phyloP scores from a whole-genome alignment of 164 flowering plant genomes.

The Sextonia rubra region DNA sequence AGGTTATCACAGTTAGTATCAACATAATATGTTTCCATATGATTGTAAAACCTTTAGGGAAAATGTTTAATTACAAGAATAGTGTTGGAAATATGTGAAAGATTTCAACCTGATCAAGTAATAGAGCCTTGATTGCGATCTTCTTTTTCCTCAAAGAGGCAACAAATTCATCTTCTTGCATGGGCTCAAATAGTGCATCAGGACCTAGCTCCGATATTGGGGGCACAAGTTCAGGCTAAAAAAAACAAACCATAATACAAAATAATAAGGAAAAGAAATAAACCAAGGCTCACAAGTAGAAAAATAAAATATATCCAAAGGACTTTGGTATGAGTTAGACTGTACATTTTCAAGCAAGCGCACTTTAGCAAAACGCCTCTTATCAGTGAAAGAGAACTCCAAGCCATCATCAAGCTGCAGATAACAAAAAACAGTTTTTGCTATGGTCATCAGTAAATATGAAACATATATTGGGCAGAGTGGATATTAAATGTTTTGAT shows the following conservation, averaged over 20 bases:
- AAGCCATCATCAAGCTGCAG: conserved; percentile 88
- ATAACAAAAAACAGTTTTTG: conserved; percentile 5
- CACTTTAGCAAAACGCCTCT: conserved; percentile 95
- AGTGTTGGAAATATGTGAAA: neutral
- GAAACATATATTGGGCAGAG: too few species aligned
- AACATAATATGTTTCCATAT: too few species aligned
- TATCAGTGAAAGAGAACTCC: conserved; percentile 96
- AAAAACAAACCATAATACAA: conserved; percentile 14
- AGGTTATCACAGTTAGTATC: too few species aligned
- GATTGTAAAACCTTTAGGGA: neutral
- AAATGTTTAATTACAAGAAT: neutral
- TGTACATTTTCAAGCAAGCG: conserved; percentile 88
- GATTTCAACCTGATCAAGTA: conserved; percentile 86
- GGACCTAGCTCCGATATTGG: conserved; percentile 98
- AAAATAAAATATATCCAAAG: neutral
- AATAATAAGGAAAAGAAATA: neutral
- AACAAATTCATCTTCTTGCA: conserved; percentile 53
- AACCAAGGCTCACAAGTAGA: neutral
- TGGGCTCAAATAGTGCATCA: conserved; percentile 83
- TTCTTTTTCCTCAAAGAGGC: conserved; percentile 70
- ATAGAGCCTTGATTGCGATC: conserved; percentile 70
- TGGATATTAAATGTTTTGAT: too few species aligned
- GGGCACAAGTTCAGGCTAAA: conserved; percentile 71
- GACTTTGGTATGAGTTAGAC: neutral
- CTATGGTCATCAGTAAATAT: neutral